These are phyloP conservation scores for Penicillium polonicum DNA, from an alignment of 2,329 filamentous ascomycete genomes.

Conservation along the genomic window DNA sequence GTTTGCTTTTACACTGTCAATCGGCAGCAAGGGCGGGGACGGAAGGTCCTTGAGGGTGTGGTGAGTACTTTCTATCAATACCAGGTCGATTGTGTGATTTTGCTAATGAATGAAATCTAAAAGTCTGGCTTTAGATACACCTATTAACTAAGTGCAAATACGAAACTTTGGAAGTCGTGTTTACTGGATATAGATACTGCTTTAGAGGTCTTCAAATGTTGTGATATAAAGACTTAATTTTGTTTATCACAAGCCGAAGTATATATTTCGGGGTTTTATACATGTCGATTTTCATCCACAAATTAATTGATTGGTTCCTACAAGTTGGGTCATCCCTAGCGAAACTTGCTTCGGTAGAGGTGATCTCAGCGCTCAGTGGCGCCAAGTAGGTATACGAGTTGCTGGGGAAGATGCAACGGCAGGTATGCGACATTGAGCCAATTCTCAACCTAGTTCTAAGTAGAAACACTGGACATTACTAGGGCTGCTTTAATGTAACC, in stretches of 20 bases:
- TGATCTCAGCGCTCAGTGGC: neutral
- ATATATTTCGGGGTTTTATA: neutral
- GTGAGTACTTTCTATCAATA: constrained; percentile 23
- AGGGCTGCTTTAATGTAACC: too few relatives aligned
- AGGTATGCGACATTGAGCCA: too few relatives aligned
- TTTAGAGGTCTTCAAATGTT: neutral
- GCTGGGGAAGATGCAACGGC: neutral
- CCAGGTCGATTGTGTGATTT: neutral
- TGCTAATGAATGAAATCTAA: constrained; percentile 2
- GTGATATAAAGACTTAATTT: neutral
- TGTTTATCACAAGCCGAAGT: neutral
- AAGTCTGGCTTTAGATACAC: constrained; percentile 37
- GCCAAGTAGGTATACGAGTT: neutral
- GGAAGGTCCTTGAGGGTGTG: constrained; percentile 51
- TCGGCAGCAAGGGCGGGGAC: constrained; percentile 47
- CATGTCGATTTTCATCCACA: neutral
- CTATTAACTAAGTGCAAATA: constrained; percentile 23
- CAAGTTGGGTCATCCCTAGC: neutral
- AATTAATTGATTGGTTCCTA: neutral
- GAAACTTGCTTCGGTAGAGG: neutral
- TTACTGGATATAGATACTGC: neutral
- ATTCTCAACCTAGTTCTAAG: too few relatives aligned
- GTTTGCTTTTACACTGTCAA: constrained; percentile 56
- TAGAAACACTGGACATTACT: too few relatives aligned
- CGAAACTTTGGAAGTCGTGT: neutral